phyloP scores from a whole-genome alignment of 768 basidiomycete genomes.

The Jaapia argillacea region DNA sequence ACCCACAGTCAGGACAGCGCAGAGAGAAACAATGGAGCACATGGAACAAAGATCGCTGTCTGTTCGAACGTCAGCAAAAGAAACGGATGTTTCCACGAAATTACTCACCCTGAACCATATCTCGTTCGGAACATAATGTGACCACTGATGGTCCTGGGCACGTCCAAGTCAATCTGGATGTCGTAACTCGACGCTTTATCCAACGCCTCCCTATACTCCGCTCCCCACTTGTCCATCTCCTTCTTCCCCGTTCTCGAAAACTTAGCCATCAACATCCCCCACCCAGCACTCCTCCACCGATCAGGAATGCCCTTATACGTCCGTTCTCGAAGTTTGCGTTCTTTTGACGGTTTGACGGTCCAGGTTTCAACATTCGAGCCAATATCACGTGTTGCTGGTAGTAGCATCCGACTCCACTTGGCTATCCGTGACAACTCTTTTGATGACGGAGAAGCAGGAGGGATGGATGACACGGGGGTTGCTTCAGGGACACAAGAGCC shows the following conservation, averaged over 20 bases:
- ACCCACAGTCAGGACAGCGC: constrained; percentile 79
- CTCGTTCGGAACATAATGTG: constrained; percentile 92
- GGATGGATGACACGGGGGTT: constrained; percentile 34
- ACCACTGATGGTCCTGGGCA: constrained; percentile 90
- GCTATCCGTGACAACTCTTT: constrained; percentile 72
- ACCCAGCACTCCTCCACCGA: constrained; percentile 87
- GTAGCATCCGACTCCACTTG: constrained; percentile 93
- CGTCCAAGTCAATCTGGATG: constrained; percentile 96
- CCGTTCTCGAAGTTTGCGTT: constrained; percentile 58
- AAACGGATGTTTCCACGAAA: constrained; percentile 2
- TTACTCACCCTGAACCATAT: constrained; percentile 85
- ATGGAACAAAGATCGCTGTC: constrained; percentile 92
- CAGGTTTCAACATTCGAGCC: constrained; percentile 75
- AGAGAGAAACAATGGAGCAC: constrained; percentile 90
- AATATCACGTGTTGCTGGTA: constrained; percentile 51
- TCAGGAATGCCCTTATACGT: constrained; percentile 96
- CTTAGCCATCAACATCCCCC: constrained; percentile 70
- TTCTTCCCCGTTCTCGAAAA: constrained; percentile 35
- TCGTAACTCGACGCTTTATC: constrained; percentile 85
- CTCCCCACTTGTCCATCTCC: constrained; percentile 32
- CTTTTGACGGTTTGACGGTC: constrained; percentile 56
- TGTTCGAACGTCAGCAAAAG: too few relatives aligned
- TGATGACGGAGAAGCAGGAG: constrained; percentile 29
- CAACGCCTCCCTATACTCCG: constrained; percentile 50
- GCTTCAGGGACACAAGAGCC: constrained; percentile 34